These are phyloP conservation scores for Leersia perrieri DNA, from an alignment of 176 grass and related monocot species.

Conservation along the genomic window DNA sequence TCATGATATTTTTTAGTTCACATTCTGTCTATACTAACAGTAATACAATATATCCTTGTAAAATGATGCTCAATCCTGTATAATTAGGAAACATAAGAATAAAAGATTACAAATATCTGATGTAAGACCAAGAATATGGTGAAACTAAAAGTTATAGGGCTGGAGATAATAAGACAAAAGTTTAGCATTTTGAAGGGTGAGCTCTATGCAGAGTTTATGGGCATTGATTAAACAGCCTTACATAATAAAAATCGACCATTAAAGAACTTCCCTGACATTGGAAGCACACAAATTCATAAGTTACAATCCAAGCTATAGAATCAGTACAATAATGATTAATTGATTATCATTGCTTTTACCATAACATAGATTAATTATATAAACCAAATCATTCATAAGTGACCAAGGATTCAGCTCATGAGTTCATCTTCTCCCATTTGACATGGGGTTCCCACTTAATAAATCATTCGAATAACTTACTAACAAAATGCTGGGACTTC, in stretches of 20 bases:
- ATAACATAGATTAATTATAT: neutral
- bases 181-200: neutral
- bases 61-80: neutral
- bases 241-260: neutral
- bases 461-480: neutral
- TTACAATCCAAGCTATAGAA: neutral
- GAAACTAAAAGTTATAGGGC: neutral
- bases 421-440: neutral
- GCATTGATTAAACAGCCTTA: neutral
- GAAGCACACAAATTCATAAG: neutral
- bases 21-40: neutral
- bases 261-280: neutral
- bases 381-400: slow-evolving; percentile 4
- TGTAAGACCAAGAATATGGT: neutral
- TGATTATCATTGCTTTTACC: neutral
- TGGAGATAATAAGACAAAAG: neutral
- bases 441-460: neutral
- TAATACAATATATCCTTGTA: neutral
- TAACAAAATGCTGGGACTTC: neutral
- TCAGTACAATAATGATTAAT: neutral
- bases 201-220: neutral
- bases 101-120: neutral
- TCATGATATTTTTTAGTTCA: neutral
- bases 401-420: slow-evolving; percentile 1
- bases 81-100: neutral